phyloP scores from a whole-genome alignment of 2,329 filamentous ascomycete genomes.

The Calonectria ilicicola region DNA sequence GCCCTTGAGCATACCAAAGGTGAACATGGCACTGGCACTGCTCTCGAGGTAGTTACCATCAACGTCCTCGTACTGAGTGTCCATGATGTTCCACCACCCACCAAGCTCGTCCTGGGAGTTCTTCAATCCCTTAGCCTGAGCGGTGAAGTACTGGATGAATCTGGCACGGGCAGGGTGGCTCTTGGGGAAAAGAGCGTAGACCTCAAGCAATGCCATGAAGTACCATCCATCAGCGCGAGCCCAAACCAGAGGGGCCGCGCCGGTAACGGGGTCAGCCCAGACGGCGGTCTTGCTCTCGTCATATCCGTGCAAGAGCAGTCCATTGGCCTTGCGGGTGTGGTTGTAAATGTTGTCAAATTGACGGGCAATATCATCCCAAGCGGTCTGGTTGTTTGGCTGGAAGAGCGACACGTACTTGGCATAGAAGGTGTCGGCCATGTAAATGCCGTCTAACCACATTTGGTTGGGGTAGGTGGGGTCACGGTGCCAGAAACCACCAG shows the following conservation, averaged over 20 bases:
- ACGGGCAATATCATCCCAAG: constrained; percentile 57
- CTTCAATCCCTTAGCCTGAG: constrained; percentile 56
- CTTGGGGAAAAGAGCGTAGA: constrained; percentile 59
- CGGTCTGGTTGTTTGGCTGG: constrained; percentile 51
- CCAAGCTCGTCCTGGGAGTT: constrained; percentile 56
- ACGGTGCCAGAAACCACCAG: constrained; percentile 67
- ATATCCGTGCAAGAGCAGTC: constrained; percentile 66
- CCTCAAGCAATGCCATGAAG: constrained; percentile 62
- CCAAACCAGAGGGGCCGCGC: constrained; percentile 66
- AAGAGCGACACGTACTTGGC: constrained; percentile 54
- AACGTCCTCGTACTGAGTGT: constrained; percentile 57
- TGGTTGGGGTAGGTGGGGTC: constrained; percentile 61
- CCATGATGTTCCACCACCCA: constrained; percentile 71
- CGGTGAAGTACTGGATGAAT: constrained; percentile 53
- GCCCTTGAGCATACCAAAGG: constrained; percentile 63
- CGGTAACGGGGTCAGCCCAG: constrained; percentile 64
- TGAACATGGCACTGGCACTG: constrained; percentile 69
- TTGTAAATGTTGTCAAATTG: constrained; percentile 60
- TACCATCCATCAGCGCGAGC: constrained; percentile 67
- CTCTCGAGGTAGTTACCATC: constrained; percentile 72
- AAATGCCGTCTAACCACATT: constrained; percentile 70
- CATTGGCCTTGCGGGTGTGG: constrained; percentile 53
- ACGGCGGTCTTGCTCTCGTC: constrained; percentile 60
- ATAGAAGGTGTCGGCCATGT: constrained; percentile 61
- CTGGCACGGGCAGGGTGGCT: constrained; percentile 49